Conservation (phyloP, 2,329 filamentous ascomycete species). For the Aureobasidium sp. region DNA sequence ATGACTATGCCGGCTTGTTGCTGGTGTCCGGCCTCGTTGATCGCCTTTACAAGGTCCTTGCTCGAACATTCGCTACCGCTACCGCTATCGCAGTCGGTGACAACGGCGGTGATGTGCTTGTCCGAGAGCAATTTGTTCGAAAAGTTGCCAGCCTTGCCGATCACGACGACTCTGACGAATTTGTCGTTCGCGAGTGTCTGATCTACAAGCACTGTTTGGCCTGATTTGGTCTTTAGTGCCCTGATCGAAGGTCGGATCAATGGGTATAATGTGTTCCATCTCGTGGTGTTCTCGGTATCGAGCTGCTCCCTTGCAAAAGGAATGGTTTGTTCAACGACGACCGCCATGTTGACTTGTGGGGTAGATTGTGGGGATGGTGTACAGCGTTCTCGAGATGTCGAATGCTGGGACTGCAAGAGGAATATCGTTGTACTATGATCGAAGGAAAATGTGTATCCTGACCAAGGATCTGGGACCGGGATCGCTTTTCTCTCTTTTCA, state of each 20-base stretch:
- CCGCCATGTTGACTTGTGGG: constrained; percentile 22
- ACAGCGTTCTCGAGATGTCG: background rate
- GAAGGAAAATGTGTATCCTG: too few species aligned
- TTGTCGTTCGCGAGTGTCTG: constrained; percentile 21
- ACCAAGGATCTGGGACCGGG: background rate
- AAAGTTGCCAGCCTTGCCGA: constrained; percentile 25
- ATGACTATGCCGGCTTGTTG: constrained; percentile 24
- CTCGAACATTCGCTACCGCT: constrained; percentile 18
- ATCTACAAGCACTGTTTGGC: constrained; percentile 27
- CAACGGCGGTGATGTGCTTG: constrained; percentile 26
- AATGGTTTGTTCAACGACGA: constrained; percentile 30
- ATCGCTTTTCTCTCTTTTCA: background rate
- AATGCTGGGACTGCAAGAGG: background rate
- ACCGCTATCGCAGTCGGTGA: constrained; percentile 22
- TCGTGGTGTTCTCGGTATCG: constrained; percentile 23
- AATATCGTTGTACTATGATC: background rate
- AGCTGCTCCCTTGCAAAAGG: constrained; percentile 24
- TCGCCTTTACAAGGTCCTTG: constrained; percentile 22
- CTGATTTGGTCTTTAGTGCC: constrained; percentile 21
- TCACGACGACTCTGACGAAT: constrained; percentile 23
- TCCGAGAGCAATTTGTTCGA: constrained; percentile 29
- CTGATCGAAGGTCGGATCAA: constrained; percentile 27
- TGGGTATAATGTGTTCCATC: constrained; percentile 28
- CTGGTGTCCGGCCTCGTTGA: constrained; percentile 21
- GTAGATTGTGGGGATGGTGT: constrained; percentile 1